Evolutionary conservation across 2,329 filamentous ascomycete genomes (phyloP).

Genomic region (Talaromyces amestolkiae): DNA sequence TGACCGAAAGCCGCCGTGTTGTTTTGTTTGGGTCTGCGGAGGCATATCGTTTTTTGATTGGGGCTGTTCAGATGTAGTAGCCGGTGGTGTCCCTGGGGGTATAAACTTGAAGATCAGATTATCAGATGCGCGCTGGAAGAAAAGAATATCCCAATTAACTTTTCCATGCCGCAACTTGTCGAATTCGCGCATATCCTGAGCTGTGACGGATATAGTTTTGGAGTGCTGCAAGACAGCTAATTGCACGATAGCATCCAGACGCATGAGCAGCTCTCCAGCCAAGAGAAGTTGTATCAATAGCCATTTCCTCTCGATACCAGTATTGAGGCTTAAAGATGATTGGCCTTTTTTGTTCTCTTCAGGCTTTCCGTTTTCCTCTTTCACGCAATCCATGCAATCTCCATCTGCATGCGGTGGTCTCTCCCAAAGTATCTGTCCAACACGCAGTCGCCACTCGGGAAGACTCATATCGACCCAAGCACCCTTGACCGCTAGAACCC

Average conservation of each 20-base stretch:
- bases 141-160: slow-evolving; percentile 56
- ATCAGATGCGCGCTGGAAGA: slow-evolving; percentile 53
- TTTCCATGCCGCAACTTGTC: slow-evolving; percentile 50
- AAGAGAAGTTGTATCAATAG: slow-evolving; percentile 55
- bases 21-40: slow-evolving; percentile 9
- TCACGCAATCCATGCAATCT: slow-evolving; percentile 28
- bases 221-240: slow-evolving; percentile 41
- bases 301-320: slow-evolving; percentile 42
- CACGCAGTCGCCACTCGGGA: slow-evolving; percentile 46
- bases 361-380: neutral
- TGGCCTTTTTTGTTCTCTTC: slow-evolving; percentile 21
- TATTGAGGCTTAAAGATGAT: neutral
- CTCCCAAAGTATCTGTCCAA: slow-evolving; percentile 48
- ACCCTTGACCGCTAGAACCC: slow-evolving; percentile 42
- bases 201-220: slow-evolving; percentile 39
- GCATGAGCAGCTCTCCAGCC: slow-evolving; percentile 54
- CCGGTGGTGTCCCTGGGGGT: neutral
- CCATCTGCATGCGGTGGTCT: slow-evolving; percentile 35
- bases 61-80: neutral
- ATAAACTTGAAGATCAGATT: slow-evolving; percentile 45
- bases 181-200: slow-evolving; percentile 46
- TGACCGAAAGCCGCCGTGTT: slow-evolving; percentile 24
- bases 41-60: neutral
- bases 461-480: slow-evolving; percentile 51
- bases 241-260: slow-evolving; percentile 50